Conservation (phyloP, 78 protist genomes). For the Dictyostelium firmibasis region DNA sequence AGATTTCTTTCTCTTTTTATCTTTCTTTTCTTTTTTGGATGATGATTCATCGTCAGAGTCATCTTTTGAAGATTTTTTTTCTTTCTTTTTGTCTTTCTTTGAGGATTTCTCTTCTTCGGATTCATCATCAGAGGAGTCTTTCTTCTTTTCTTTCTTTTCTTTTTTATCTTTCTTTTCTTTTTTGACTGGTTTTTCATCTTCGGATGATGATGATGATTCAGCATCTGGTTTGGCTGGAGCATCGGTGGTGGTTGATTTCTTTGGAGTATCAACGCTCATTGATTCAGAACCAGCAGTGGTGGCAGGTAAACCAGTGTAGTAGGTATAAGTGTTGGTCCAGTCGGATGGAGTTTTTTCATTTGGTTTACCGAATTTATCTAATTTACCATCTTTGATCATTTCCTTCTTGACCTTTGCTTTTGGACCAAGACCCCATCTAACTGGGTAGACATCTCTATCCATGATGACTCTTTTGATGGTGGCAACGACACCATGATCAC, state of each 20-base stretch:
- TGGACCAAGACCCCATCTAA: slow-evolving; percentile 99
- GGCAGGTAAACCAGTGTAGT: slow-evolving; percentile 51
- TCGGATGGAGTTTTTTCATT: slow-evolving; percentile 97
- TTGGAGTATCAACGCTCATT: slow-evolving; percentile 25
- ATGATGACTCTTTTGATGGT: slow-evolving; percentile 99
- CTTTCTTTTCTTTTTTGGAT: slow-evolving; percentile 45
- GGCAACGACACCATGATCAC: slow-evolving; percentile 99
- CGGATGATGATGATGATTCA: slow-evolving; percentile 2
- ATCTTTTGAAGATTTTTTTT: neutral
- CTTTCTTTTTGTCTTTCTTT: slow-evolving; percentile 40
- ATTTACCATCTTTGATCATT: slow-evolving; percentile 96
- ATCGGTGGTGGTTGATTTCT: neutral
- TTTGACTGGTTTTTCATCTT: slow-evolving; percentile 21
- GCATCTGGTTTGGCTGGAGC: neutral
- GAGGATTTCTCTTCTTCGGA: slow-evolving; percentile 5
- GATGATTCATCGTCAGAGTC: slow-evolving; percentile 49
- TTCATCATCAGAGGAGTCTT: slow-evolving; percentile 15
- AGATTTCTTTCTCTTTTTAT: neutral
- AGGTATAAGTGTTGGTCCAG: slow-evolving; percentile 88
- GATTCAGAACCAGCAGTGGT: neutral
- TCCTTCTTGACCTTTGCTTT: slow-evolving; percentile 94
- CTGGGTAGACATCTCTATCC: slow-evolving; percentile 99
- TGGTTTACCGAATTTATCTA: slow-evolving; percentile 98
- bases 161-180: slow-evolving; percentile 5
- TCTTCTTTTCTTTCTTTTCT: slow-evolving; percentile 21